Evolutionary conservation across 2,329 filamentous ascomycete species (phyloP).

Genomic region (Grosmannia serpens): DNA sequence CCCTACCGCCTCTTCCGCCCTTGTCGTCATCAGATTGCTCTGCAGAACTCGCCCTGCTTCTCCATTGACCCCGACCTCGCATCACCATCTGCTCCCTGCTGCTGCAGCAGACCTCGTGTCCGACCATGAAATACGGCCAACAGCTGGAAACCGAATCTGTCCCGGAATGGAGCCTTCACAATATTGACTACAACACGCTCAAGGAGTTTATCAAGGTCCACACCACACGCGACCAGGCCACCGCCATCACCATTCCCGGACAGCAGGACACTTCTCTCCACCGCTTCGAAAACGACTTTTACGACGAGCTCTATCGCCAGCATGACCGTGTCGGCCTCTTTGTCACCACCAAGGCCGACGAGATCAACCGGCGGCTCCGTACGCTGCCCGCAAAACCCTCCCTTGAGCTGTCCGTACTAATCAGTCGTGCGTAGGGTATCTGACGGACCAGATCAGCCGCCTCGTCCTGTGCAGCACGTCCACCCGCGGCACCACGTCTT

Average conservation of each 20-base stretch:
- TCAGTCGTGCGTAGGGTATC: slow-evolving; percentile 28
- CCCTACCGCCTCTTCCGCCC: neutral
- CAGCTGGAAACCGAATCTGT: slow-evolving; percentile 65
- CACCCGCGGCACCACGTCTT: slow-evolving; percentile 20
- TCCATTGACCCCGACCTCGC: too few species aligned
- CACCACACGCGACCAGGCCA: slow-evolving; percentile 59
- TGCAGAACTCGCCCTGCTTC: too few species aligned
- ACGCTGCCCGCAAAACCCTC: slow-evolving; percentile 18
- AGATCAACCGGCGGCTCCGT: slow-evolving; percentile 61
- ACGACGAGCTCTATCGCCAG: slow-evolving; percentile 57
- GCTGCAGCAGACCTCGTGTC: neutral
- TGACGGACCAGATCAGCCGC: slow-evolving; percentile 35
- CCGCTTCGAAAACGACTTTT: slow-evolving; percentile 62
- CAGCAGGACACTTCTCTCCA: slow-evolving; percentile 46
- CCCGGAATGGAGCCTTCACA: slow-evolving; percentile 73
- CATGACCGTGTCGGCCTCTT: slow-evolving; percentile 71
- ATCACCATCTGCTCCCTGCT: neutral
- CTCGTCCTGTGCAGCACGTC: slow-evolving; percentile 32
- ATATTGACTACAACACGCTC: slow-evolving; percentile 80
- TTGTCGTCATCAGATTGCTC: neutral
- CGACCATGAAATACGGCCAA: slow-evolving; percentile 63
- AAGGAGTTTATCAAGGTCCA: slow-evolving; percentile 76
- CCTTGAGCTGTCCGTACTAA: neutral
- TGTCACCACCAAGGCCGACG: slow-evolving; percentile 67
- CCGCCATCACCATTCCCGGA: slow-evolving; percentile 63